Evolutionary conservation across 768 basidiomycete species (phyloP).

Genomic region (Rubroboletus satanas): DNA sequence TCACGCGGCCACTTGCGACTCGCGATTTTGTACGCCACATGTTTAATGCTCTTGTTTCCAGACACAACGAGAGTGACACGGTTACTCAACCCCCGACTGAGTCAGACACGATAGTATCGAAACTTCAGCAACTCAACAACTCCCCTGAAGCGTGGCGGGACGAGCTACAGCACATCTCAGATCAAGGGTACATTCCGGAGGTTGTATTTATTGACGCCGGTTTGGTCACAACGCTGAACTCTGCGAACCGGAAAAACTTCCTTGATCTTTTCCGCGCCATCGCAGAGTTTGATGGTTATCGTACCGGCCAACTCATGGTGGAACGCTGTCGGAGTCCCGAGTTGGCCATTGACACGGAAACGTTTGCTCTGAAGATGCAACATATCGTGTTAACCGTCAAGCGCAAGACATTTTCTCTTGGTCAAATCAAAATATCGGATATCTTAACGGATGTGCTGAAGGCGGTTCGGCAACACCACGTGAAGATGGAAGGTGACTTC

Average conservation of each 20-base stretch:
- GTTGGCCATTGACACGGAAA: constrained; percentile 86
- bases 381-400: constrained; percentile 91
- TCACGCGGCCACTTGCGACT: constrained; percentile 80
- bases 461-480: constrained; percentile 86
- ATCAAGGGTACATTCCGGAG: constrained; percentile 84
- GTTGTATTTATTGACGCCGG: constrained; percentile 97
- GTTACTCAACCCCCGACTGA: constrained; percentile 34
- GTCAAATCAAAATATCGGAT: constrained; percentile 95
- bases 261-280: constrained; percentile 95
- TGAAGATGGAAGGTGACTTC: constrained; percentile 98
- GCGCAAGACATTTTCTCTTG: constrained; percentile 93
- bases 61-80: constrained; percentile 23
- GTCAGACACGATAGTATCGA: constrained; percentile 62
- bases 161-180: constrained; percentile 58
- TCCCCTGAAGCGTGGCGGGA: constrained; percentile 65
- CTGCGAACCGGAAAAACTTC: constrained; percentile 85
- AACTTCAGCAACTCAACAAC: constrained; percentile 57
- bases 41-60: constrained; percentile 49
- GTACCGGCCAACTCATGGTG: constrained; percentile 92
- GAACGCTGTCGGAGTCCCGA: constrained; percentile 91
- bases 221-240: constrained; percentile 83
- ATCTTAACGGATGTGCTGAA: constrained; percentile 85
- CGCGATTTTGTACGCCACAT: constrained; percentile 59
- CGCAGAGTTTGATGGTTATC: constrained; percentile 96
- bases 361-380: constrained; percentile 97